Conservation (phyloP, 495 filamentous ascomycete species). For the Podospora pseudopauciseta region DNA sequence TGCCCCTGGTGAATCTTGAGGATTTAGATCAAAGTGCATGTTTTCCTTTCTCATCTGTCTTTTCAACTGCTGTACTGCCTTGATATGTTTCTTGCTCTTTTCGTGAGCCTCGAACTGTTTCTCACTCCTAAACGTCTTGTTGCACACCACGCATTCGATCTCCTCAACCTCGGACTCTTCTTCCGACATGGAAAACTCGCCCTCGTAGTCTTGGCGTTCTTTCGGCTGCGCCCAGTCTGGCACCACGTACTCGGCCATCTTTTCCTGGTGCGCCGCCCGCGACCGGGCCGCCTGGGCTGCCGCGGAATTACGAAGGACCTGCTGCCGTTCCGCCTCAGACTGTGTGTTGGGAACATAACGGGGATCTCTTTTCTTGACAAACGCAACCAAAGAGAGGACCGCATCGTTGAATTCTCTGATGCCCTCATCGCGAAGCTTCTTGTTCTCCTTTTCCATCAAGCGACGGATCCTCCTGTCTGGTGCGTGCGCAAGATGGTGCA, state of each 20-base stretch:
- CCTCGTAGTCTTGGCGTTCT: conserved; percentile 38
- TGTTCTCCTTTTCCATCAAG: conserved; percentile 95
- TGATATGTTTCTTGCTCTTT: conserved; percentile 91
- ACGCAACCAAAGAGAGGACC: conserved; percentile 79
- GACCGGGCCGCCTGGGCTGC: conserved; percentile 81
- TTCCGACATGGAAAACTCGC: conserved; percentile 43
- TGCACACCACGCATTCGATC: conserved; percentile 88
- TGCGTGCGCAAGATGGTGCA: conserved; percentile 75
- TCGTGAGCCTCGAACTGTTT: conserved; percentile 92
- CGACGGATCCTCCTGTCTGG: conserved; percentile 80
- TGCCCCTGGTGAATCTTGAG: conserved; percentile 22
- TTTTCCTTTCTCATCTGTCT: conserved; percentile 82
- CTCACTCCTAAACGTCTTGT: conserved; percentile 90
- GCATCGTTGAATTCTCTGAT: conserved; percentile 89
- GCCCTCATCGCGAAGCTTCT: conserved; percentile 72
- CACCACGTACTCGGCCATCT: conserved; percentile 57
- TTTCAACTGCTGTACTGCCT: conserved; percentile 73
- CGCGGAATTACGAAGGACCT: conserved; percentile 69
- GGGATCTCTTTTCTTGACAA: conserved; percentile 90
- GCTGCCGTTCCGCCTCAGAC: conserved; percentile 76
- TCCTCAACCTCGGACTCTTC: conserved; percentile 59
- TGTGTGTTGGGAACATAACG: conserved; percentile 66
- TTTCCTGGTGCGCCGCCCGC: conserved; percentile 74
- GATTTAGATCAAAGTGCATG: conserved; percentile 52
- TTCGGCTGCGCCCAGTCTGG: conserved; percentile 74